Percentiles rank a stretch among this genome's conserved stretches.
Evolutionary conservation across 1,139 yeast species (phyloP).

Genomic region (Yamadazyma spencermartinsiae): DNA sequence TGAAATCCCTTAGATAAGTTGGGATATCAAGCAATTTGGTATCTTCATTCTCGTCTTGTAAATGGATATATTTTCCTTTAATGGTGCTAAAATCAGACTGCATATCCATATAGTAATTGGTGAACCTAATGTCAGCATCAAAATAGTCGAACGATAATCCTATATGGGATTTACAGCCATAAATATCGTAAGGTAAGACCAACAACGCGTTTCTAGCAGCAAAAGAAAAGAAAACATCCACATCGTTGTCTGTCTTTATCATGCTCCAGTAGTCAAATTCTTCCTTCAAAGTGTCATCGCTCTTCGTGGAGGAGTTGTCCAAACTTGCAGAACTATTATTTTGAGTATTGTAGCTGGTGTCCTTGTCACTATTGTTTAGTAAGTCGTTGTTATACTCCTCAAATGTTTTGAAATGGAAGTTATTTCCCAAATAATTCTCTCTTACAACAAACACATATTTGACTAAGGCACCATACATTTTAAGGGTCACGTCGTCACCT

Average conservation of each 20-base stretch:
- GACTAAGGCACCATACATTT: constrained; percentile 76
- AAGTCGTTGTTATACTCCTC: constrained; percentile 62
- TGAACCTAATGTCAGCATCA: constrained; percentile 77
- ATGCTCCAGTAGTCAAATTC: constrained; percentile 40
- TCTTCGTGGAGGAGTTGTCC: constrained; percentile 4
- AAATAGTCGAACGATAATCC: constrained; percentile 65
- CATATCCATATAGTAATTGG: constrained; percentile 90
- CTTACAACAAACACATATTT: constrained; percentile 74
- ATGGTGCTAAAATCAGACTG: constrained; percentile 59
- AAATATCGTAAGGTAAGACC: constrained; percentile 71
- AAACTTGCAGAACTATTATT: constrained; percentile 3
- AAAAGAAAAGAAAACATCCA: constrained; percentile 73
- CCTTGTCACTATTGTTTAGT: constrained; percentile 7
- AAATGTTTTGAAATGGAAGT: constrained; percentile 77
- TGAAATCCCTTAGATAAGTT: constrained; percentile 20
- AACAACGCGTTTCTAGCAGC: constrained; percentile 69
- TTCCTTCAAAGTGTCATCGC: constrained; percentile 11
- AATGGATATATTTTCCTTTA: constrained; percentile 31
- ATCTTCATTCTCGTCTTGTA: constrained; percentile 18
- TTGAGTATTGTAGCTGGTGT: neutral
- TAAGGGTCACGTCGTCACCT: constrained; percentile 67
- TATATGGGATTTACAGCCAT: constrained; percentile 62
- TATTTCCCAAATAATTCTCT: constrained; percentile 89
- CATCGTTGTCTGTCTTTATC: constrained; percentile 64
- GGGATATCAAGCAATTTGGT: constrained; percentile 27